Conservation (phyloP, 2,329 filamentous ascomycete species). For the Penicillium sp. region DNA sequence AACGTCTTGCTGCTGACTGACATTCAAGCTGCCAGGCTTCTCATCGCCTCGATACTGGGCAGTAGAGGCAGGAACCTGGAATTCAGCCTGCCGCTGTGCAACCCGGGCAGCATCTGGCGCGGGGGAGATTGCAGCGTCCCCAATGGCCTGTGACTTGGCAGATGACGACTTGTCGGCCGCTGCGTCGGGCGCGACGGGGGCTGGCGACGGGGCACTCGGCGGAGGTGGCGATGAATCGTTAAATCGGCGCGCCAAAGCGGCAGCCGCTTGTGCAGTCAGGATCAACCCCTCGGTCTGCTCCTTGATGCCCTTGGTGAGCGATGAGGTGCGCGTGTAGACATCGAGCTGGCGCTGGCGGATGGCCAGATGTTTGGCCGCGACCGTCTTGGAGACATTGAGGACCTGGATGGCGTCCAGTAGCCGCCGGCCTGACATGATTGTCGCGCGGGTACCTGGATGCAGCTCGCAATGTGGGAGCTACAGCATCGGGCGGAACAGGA, state of each 20-base stretch:
- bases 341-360: constrained; percentile 62
- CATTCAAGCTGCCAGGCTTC: constrained; percentile 32
- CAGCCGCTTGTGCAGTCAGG: constrained; percentile 59
- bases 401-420: constrained; percentile 69
- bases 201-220: constrained; percentile 14
- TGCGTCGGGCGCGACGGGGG: constrained; percentile 25
- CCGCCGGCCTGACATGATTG: constrained; percentile 61
- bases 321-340: constrained; percentile 62
- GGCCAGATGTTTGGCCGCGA: constrained; percentile 62
- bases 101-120: constrained; percentile 46
- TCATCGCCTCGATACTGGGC: constrained; percentile 43
- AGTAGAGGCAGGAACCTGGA: constrained; percentile 52
- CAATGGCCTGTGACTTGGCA: too few species aligned
- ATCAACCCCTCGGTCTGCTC: constrained; percentile 60
- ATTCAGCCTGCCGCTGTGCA: constrained; percentile 50
- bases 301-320: constrained; percentile 61
- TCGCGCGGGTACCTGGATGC: too few species aligned
- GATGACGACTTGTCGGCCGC: constrained; percentile 27
- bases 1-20: constrained; percentile 57
- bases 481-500: constrained; percentile 17
- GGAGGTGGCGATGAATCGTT: constrained; percentile 46
- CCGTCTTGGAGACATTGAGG: constrained; percentile 65
- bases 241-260: constrained; percentile 57
- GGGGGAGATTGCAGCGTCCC: constrained; percentile 18
- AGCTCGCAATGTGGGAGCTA: constrained; percentile 8